Evolutionary conservation across 805 yeast genomes (phyloP).

Genomic region (Barnettozyma botsteinii): DNA sequence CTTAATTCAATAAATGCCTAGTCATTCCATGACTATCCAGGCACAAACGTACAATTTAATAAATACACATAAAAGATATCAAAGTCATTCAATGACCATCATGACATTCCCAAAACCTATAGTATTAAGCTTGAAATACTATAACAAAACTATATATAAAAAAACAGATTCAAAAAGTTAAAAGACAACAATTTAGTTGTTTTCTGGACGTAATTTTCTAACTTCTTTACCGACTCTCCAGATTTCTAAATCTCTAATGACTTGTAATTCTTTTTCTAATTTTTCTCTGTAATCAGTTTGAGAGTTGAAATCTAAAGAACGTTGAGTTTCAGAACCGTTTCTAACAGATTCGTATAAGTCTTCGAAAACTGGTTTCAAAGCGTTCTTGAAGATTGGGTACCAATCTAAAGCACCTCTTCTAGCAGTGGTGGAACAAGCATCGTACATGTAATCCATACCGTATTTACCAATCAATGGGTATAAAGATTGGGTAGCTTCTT

Average conservation of each 20-base stretch:
- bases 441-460: slow-evolving; percentile 99
- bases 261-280: slow-evolving; percentile 88
- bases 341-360: slow-evolving; percentile 92
- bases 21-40: slow-evolving; percentile 23
- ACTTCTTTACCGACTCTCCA: slow-evolving; percentile 99
- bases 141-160: slow-evolving; percentile 6
- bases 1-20: slow-evolving; percentile 11
- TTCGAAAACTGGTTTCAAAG: slow-evolving; percentile 96
- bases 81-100: slow-evolving; percentile 28
- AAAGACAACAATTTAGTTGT: too few species aligned
- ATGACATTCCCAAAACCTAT: slow-evolving; percentile 15
- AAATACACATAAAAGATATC: slow-evolving; percentile 17
- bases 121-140: slow-evolving; percentile 11
- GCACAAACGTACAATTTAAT: slow-evolving; percentile 10
- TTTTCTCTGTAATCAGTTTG: slow-evolving; percentile 96
- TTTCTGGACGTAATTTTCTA: slow-evolving; percentile 99
- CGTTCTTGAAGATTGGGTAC: slow-evolving; percentile 99
- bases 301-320: slow-evolving; percentile 98
- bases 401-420: slow-evolving; percentile 99
- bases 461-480: slow-evolving; percentile 98
- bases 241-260: slow-evolving; percentile 97
- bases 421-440: slow-evolving; percentile 99
- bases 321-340: slow-evolving; percentile 95
- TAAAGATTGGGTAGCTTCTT: slow-evolving; percentile 98
- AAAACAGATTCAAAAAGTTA: too few species aligned